Base-by-base conservation (phyloP, 2,329 filamentous ascomycete genomes). In the Saccharata proteae region DNA sequence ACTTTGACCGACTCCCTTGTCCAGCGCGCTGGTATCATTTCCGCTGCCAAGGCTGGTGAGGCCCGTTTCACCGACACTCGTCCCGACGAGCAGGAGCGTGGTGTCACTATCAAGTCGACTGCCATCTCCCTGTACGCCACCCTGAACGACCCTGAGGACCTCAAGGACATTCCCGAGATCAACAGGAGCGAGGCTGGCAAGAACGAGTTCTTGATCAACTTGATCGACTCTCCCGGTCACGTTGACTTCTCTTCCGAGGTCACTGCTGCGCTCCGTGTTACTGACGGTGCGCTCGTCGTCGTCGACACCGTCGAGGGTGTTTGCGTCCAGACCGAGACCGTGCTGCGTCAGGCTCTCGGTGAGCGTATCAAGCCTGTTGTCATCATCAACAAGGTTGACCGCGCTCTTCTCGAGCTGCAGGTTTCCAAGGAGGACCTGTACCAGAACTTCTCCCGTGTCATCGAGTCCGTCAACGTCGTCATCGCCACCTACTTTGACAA, bases 301-400 rank as follows among this genome's bases (percentile, higher is more conserved):
- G 90, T 98, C 71, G 90, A 98, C 73, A 94, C 86, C 65, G 82
- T 98, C 51, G 90, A 94, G 68, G 90, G 90, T 85, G 92, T 98
- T 54, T 98, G 90, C 67, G 90, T 98, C 62, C 90, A 98, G 76
- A 98, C 90, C 59, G 90, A 98, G 80, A 98, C 90, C 58, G 90
- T 98, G 56, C 77, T 98, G 49, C 86, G 90, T 61, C 90, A 98
- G 74, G 88, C 90, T 64, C 84, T 98, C 52, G 82, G 84, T 77
- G 90, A 98, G 79, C 88, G 90, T 71, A 98, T 98, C 69, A 96
- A 96, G 81, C 90, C 90, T 56, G 88, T 98, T 57, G 77, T 94
- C 61, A 81, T 94, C 67, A 94, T 98, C 77, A 98, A 98, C 85
- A 98, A 98, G 81, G 90, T 98, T 65, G 90, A 98, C 62, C 88